Evolutionary conservation across 495 filamentous ascomycete genomes (phyloP).

Genomic region (Penicillium salamii): DNA sequence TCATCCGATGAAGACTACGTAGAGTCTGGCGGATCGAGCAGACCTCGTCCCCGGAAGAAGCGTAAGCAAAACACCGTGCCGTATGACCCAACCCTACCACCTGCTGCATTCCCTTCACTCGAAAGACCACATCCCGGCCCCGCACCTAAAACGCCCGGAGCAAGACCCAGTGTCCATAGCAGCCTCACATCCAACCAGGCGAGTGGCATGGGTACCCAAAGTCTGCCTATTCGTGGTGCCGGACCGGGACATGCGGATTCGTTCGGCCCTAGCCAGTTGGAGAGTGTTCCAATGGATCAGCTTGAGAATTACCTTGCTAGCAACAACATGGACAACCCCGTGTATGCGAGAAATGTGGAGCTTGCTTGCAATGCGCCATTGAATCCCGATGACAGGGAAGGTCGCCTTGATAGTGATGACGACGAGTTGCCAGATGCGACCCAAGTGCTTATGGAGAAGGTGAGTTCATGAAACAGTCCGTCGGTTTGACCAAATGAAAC

Average conservation of each 20-base stretch:
- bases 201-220: no score
- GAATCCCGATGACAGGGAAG: conserved; percentile 11
- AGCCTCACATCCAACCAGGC: background rate
- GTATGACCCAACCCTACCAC: conserved; percentile 40
- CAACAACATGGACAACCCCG: conserved; percentile 34
- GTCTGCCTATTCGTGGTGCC: background rate
- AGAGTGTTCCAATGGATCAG: conserved; percentile 13
- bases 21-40: background rate
- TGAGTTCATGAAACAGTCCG: conserved; percentile 3
- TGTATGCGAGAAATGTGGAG: conserved; percentile 37
- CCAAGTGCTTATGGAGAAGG: conserved; percentile 9
- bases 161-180: background rate
- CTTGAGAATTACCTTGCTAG: conserved; percentile 31
- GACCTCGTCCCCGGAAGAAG: background rate
- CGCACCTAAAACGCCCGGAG: background rate
- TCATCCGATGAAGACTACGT: background rate
- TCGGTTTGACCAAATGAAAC: background rate
- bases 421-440: conserved; percentile 7
- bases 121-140: conserved; percentile 10
- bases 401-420: conserved; percentile 22
- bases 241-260: background rate
- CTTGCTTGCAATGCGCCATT: conserved; percentile 15
- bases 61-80: conserved; percentile 13
- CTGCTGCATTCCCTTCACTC: conserved; percentile 44
- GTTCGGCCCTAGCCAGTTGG: background rate